Conservation (phyloP, 768 basidiomycete species). For the Chalciporus pseudorubinellus region DNA sequence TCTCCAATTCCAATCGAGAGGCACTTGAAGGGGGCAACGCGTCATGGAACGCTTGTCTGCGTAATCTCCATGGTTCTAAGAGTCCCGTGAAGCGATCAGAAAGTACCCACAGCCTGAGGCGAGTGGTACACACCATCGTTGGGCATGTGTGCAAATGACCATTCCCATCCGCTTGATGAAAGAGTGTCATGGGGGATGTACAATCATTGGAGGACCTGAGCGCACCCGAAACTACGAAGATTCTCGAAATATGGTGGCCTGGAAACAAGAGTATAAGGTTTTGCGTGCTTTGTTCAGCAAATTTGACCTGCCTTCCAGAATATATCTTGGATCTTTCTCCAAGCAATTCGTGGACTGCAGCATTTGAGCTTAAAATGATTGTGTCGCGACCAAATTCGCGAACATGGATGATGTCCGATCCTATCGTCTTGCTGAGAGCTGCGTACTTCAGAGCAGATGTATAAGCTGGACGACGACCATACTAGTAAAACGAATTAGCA, state of each 20-base stretch:
- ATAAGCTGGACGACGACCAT: constrained; percentile 17
- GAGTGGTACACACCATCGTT: not conserved
- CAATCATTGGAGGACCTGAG: not conserved
- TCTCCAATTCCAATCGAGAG: not conserved
- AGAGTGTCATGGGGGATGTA: not conserved
- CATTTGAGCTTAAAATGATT: constrained; percentile 1
- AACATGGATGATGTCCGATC: constrained; percentile 4
- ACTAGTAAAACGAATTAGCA: not conserved
- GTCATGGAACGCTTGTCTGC: constrained; percentile 6
- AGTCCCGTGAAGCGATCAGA: not conserved
- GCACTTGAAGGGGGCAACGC: not conserved
- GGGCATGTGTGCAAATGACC: constrained; percentile 8
- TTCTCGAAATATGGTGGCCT: constrained; percentile 1
- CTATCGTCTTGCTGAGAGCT: constrained; percentile 1
- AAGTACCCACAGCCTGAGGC: too few species aligned
- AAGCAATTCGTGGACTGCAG: constrained; percentile 1
- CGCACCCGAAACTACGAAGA: constrained; percentile 7
- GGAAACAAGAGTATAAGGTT: not conserved
- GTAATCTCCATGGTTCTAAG: constrained; percentile 1
- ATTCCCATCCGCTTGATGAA: constrained; percentile 3
- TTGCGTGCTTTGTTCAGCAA: too few species aligned
- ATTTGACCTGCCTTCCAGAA: not conserved
- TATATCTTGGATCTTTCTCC: constrained; percentile 7
- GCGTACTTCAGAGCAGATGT: constrained; percentile 6
- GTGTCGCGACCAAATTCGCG: constrained; percentile 5